A percentile compares a stretch with the other conserved stretches of the same genome.
These are phyloP conservation scores for Westerdykella aurantiaca DNA, from an alignment of 2,329 filamentous ascomycete species.

Conservation along the genomic window DNA sequence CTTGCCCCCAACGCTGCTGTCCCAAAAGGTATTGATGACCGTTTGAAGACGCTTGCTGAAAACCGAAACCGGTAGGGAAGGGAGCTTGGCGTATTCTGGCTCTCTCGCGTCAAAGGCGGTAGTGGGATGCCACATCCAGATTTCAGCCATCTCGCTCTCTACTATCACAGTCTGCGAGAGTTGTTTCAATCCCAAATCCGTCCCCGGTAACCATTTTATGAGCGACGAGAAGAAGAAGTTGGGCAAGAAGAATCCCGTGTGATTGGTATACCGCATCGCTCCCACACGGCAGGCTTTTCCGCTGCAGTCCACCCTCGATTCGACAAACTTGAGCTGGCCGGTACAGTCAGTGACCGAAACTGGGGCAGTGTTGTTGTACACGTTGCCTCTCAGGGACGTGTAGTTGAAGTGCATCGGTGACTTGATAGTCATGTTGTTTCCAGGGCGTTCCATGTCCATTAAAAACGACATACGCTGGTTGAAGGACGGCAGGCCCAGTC, in stretches of 20 bases:
- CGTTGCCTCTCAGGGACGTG: background rate
- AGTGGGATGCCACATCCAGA: background rate
- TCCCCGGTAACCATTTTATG: background rate
- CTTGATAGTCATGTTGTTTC: too few species aligned
- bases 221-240: background rate
- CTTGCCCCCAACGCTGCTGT: background rate
- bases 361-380: background rate
- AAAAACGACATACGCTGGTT: too few species aligned
- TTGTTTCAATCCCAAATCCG: background rate
- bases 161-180: background rate
- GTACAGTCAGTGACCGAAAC: background rate
- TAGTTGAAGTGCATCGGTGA: background rate
- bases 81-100: background rate
- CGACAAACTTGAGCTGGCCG: background rate
- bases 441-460: too few species aligned
- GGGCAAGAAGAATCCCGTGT: background rate
- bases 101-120: background rate
- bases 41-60: constrained; percentile 6
- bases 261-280: background rate
- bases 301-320: background rate
- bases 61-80: background rate
- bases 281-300: background rate
- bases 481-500: too few species aligned
- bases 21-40: constrained; percentile 11
- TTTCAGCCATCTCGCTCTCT: background rate